Evolutionary conservation across 1,284 basidiomycete species (phyloP), one percentile per base, ranked within the genome.

Genomic region (Schizopora paradoxa): DNA sequence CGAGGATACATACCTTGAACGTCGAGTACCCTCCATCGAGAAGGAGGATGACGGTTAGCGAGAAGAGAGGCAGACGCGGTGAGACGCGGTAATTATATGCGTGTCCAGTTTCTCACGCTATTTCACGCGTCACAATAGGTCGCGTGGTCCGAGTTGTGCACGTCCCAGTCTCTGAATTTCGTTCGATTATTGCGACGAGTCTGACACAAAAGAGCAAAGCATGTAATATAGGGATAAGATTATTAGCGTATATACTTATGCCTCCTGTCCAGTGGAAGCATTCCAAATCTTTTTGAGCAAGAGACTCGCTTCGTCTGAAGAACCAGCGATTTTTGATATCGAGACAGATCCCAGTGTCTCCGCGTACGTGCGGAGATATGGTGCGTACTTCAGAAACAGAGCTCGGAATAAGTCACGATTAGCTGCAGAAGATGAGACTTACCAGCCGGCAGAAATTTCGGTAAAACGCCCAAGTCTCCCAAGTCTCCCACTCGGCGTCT

Each of bases 391-490:
- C 11, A 43, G 28, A 41, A 8, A 41, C 7, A 32, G 10, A 32
- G 27, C 49, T 45, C 1, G 48, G 39, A 7, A 26, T 45, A 18
- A 51, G 28, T 37, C 31, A 2, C 11, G 16, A 21, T 41, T 8
- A 35, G 25, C 16, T 31, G 43, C 41, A 34, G 37, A 44, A 22
- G 22, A 36, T 16, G 41, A 51, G 36, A 72, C 83, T 58, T 50
- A 91, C 89, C 60, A 67, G 72, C 58, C 88, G 70, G 62, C 84
- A 86, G 67, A 90, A 91, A 56, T 92, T 86, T 48, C 85, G 71
- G 57, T 86, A 91, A 89, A 88, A 91, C 4, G 84, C 81, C 82
- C 86, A 89, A 0, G 83, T 85, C 64, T 86, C 82, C 87, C 87
- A 91, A 3, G 74, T 69, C 57, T 74, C 73, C 89, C 90, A 92